Percentiles rank a stretch among this genome's conserved stretches.
Evolutionary conservation across 2,329 filamentous ascomycete species (phyloP).

Genomic region (Mariannaea elegans): DNA sequence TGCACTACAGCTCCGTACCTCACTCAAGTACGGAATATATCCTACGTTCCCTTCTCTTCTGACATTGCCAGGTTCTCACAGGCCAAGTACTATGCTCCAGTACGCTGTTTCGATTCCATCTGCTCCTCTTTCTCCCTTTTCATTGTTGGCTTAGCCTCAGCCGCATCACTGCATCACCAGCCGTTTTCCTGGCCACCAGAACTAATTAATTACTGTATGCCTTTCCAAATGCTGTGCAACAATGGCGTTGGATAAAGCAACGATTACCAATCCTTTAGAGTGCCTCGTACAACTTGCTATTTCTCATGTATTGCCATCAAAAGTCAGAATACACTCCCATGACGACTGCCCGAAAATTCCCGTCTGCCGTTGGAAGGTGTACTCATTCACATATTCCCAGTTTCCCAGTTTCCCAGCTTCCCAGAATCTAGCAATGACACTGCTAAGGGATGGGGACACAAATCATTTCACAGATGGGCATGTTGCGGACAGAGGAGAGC

Average conservation of each 20-base stretch:
- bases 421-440: neutral
- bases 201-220: neutral
- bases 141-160: neutral
- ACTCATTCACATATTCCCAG: neutral
- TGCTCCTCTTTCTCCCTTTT: neutral
- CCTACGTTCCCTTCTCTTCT: no score
- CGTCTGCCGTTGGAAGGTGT: neutral
- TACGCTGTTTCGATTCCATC: no score
- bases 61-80: no score
- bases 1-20: neutral
- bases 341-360: neutral
- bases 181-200: neutral
- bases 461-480: conserved; percentile 8
- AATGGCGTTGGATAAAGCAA: conserved; percentile 24
- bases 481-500: neutral
- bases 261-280: conserved; percentile 28
- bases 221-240: conserved; percentile 26
- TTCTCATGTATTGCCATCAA: conserved; percentile 5
- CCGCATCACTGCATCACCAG: neutral
- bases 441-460: conserved; percentile 1
- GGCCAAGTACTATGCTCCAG: no score
- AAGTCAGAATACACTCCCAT: conserved; percentile 8
- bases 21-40: neutral
- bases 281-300: conserved; percentile 18
- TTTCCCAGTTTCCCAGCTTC: neutral